Conservation (phyloP, 2,329 filamentous ascomycete genomes). For the Colletotrichum sp. region DNA sequence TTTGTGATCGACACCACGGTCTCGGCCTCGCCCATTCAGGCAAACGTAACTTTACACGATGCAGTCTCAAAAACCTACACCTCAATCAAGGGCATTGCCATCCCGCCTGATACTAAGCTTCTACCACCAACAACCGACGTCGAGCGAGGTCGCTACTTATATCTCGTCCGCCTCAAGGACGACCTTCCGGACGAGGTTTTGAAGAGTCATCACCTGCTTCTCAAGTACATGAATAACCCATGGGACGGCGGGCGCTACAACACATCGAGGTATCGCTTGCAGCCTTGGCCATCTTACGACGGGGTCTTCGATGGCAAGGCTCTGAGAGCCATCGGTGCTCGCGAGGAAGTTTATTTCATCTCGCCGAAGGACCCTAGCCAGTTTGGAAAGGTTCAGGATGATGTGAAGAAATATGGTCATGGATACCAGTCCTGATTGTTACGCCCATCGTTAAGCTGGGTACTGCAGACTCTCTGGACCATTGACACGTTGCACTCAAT, state of each 20-base stretch:
- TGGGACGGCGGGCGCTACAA: not conserved
- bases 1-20: not conserved
- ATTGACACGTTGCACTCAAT: not conserved
- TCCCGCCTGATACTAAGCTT: not conserved
- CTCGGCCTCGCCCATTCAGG: not conserved
- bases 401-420: not conserved
- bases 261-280: not conserved
- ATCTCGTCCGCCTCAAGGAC: not conserved
- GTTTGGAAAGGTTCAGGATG: not conserved
- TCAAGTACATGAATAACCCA: not conserved
- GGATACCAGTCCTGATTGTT: not conserved
- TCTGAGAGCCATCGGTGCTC: not conserved
- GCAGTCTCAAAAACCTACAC: not conserved
- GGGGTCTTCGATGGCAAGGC: not conserved
- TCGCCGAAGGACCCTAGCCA: not conserved
- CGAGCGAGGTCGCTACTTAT: not conserved
- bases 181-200: not conserved
- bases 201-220: not conserved
- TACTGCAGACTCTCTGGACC: not conserved
- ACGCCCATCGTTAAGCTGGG: not conserved
- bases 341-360: not conserved
- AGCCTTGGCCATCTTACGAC: not conserved
- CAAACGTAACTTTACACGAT: not conserved
- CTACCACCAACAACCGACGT: not conserved
- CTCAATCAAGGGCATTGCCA: not conserved